Percentiles rank a stretch among this genome's conserved stretches.
phyloP scores from a whole-genome alignment of 108 stramenopile genomes.

The Nannochloropsis salina region DNA sequence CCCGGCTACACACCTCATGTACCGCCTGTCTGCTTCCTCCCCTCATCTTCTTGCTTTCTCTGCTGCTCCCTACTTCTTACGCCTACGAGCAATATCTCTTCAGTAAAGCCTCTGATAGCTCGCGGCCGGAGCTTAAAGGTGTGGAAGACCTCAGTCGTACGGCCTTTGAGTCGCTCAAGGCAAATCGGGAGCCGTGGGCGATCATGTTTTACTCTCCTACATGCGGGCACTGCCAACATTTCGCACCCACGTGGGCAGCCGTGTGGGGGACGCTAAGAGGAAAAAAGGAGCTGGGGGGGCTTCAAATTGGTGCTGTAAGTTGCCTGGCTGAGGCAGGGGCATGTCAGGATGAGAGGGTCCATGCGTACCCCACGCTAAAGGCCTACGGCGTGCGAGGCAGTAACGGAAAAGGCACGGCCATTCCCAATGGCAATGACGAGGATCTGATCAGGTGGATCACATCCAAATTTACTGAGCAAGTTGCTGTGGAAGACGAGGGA shows the following conservation, averaged over 20 bases:
- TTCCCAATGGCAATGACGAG: not conserved
- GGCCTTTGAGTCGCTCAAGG: not conserved
- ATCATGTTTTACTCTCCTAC: conserved; percentile 8
- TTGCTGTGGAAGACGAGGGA: not conserved
- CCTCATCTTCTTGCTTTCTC: not conserved
- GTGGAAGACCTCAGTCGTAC: too few species aligned
- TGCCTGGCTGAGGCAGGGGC: not conserved
- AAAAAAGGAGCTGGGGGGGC: not conserved
- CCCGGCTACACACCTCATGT: too few species aligned
- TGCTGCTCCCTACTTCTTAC: not conserved
- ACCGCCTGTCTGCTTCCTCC: not conserved
- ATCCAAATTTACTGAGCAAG: not conserved
- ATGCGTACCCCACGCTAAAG: not conserved
- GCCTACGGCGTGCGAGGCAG: not conserved
- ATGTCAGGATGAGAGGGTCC: not conserved
- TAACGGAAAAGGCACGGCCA: not conserved
- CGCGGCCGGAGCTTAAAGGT: too few species aligned
- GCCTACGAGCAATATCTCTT: conserved; percentile 15
- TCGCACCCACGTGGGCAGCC: not conserved
- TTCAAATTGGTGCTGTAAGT: conserved; percentile 7
- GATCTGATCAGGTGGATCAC: not conserved
- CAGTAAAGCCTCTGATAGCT: not conserved
- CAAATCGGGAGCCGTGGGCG: not conserved
- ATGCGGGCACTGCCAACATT: conserved; percentile 16
- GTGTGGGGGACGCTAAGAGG: not conserved